Evolutionary conservation across 768 basidiomycete genomes (phyloP).

Genomic region (Amyloporia xantha): DNA sequence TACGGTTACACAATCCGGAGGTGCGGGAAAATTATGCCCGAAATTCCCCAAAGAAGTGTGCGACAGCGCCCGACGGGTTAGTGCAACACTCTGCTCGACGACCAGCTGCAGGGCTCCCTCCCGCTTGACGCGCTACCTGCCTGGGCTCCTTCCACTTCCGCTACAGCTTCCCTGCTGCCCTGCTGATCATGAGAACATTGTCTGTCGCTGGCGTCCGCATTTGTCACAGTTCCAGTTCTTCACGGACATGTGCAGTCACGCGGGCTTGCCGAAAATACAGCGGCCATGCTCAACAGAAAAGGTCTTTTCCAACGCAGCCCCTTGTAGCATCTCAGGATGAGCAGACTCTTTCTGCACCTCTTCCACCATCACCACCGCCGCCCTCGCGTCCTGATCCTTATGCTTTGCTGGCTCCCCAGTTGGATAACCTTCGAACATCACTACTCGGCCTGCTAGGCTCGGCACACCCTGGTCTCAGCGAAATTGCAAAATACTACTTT

Average conservation of each 20-base stretch:
- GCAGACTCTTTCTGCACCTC: slow-evolving; percentile 17
- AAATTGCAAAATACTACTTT: slow-evolving; percentile 92
- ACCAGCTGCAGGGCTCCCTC: background rate
- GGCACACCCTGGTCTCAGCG: slow-evolving; percentile 80
- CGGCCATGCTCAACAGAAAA: slow-evolving; percentile 18
- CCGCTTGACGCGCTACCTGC: slow-evolving; percentile 3
- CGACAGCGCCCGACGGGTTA: slow-evolving; percentile 4
- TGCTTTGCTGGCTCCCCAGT: slow-evolving; percentile 63
- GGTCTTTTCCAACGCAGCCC: slow-evolving; percentile 8
- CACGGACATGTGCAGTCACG: slow-evolving; percentile 12
- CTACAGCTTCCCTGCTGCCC: slow-evolving; percentile 5
- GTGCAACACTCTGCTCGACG: background rate
- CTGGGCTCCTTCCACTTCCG: background rate
- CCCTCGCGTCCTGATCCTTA: slow-evolving; percentile 54
- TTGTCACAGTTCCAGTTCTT: slow-evolving; percentile 6
- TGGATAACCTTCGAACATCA: slow-evolving; percentile 61
- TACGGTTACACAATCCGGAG: too few species aligned
- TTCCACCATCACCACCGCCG: background rate
- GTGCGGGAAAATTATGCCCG: background rate
- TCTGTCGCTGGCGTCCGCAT: slow-evolving; percentile 20
- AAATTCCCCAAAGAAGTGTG: background rate
- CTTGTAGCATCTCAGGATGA: slow-evolving; percentile 20
- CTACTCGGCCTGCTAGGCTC: slow-evolving; percentile 78
- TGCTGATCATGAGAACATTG: slow-evolving; percentile 28
- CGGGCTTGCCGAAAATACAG: slow-evolving; percentile 21